Base-by-base conservation (phyloP, 805 yeast species). In the Yamadazyma kitorensis region DNA sequence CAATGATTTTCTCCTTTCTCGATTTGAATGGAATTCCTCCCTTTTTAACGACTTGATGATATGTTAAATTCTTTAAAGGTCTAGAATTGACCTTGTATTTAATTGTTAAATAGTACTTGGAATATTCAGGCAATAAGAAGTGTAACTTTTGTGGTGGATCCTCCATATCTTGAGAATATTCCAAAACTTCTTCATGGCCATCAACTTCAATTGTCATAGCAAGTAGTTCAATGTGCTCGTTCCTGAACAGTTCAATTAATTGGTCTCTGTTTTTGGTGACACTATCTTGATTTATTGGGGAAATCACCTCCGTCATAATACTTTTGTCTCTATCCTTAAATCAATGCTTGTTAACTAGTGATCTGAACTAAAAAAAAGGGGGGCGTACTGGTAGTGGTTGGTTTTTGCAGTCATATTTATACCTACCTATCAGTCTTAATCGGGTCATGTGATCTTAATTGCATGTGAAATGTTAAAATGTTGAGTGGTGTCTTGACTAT, bases 21-120 rank as follows among this genome's bases (percentile, higher is more conserved):
- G 47, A 34, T 24, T 47, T 49, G 18, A 59, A 39, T 3, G 52
- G 45, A 26, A 58, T 34, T 4, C 61, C 64, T 15, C 44, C 45
- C 33, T 49, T 57, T 39, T 49, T 53, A 15, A 59, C 60, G 7
- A 43, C 48, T 36, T 59, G 64, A 25, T 51, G 43, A 39, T 58
- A 58, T 2, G 40, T 36, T 18, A 58, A 38, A 9, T 49, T 38
- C 25, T 40, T 37, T 31, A 58, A 41, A 4, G 54, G 46, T 27
- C 46, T 41, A 17, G 45, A 38, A 29, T 40, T 43, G 9, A 54
- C 55, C 27, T 43, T 48, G 32, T 47, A 57, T 27, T 40, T 44
- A n/a, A 59, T 37, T 2, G 52, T 52, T 26, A 58, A 32, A 8
- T 35, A 29, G 40, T 59, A 59, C 2, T 43, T 45, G 9, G 50